Evolutionary conservation across 2,329 filamentous ascomycete genomes (phyloP).

Genomic region (Penicillium sp.): DNA sequence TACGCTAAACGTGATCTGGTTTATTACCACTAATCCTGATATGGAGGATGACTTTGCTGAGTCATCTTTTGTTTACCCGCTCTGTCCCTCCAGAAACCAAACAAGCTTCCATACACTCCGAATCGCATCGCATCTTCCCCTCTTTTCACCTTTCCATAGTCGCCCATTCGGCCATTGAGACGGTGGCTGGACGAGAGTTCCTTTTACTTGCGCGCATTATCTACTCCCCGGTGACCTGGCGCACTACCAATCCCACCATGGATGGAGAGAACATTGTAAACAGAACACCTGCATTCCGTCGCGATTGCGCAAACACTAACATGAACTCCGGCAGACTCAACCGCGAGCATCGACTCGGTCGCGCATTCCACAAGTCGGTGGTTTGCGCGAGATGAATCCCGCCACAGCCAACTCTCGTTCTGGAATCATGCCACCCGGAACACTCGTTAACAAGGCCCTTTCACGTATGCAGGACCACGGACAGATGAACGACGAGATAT

Average conservation of each 20-base stretch:
- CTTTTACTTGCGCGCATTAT: conserved; percentile 23
- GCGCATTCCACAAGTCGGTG: conserved; percentile 32
- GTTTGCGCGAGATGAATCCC: conserved; percentile 53
- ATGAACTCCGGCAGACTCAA: conserved; percentile 21
- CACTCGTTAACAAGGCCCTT: conserved; percentile 49
- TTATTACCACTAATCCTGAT: conserved; percentile 12
- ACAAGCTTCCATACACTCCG: conserved; percentile 8
- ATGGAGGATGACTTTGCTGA: conserved; percentile 18
- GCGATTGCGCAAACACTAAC: conserved; percentile 13
- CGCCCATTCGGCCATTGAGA: conserved; percentile 13
- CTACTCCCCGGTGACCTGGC: conserved; percentile 26
- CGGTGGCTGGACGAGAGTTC: conserved; percentile 27
- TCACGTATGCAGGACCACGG: conserved; percentile 26
- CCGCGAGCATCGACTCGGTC: conserved; percentile 27
- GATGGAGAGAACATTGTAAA: conserved; percentile 36
- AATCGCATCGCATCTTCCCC: conserved; percentile 4
- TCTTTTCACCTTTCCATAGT: background rate
- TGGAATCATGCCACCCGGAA: conserved; percentile 46
- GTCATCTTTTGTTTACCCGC: conserved; percentile 39
- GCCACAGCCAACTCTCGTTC: conserved; percentile 55
- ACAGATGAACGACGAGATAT: conserved; percentile 13
- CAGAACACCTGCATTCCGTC: conserved; percentile 2
- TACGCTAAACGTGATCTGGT: background rate
- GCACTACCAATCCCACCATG: conserved; percentile 28
- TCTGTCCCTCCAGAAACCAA: conserved; percentile 34